Evolutionary conservation across 139 green algal genomes (phyloP).

Genomic region (Tetradesmus obliquus): DNA sequence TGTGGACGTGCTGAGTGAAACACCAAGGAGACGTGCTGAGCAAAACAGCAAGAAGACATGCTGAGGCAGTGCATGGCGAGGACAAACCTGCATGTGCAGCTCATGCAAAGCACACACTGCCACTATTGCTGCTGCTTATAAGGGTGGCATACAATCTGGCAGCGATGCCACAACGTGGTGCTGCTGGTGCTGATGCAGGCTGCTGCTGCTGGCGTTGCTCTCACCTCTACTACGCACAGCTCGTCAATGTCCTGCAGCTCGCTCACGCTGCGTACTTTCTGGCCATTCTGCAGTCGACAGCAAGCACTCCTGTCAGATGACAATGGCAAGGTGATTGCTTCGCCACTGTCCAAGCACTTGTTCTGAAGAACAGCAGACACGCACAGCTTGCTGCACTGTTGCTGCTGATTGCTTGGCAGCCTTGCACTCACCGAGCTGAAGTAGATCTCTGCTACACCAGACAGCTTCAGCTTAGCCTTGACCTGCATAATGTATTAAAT

Average conservation of each 20-base stretch:
- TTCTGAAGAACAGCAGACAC: background rate
- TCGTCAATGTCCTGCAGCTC: constrained; percentile 93
- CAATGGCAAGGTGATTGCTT: too few relatives aligned
- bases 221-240: constrained; percentile 83
- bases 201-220: constrained; percentile 21
- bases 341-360: too few relatives aligned
- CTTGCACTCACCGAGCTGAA: constrained; percentile 69
- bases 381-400: background rate
- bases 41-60: too few relatives aligned
- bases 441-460: constrained; percentile 72
- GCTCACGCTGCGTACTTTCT: constrained; percentile 75
- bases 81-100: too few relatives aligned
- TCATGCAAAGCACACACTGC: background rate
- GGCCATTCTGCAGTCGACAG: constrained; percentile 70
- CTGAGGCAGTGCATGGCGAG: too few relatives aligned
- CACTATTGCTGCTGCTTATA: background rate
- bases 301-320: background rate
- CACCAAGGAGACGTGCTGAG: too few relatives aligned
- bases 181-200: background rate
- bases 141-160: background rate
- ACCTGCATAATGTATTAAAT: constrained; percentile 51
- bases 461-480: constrained; percentile 80
- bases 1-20: too few relatives aligned
- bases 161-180: background rate
- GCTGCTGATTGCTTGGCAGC: constrained; percentile 22